Conservation (phyloP, 2,329 filamentous ascomycete species). For the Claviceps pusilla region DNA sequence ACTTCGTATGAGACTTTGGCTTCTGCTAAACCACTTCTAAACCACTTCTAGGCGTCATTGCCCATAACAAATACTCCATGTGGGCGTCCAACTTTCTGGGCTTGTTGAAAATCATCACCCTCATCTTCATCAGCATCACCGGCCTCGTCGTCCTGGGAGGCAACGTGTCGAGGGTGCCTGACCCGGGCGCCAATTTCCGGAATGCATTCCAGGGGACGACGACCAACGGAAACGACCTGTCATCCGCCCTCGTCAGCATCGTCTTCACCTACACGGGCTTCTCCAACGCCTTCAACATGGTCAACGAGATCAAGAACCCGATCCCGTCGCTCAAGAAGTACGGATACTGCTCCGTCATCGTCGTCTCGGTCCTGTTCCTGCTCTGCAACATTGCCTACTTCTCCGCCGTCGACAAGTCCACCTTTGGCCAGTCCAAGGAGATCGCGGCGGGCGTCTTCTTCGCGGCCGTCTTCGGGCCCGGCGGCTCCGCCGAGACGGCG, state of each 20-base stretch:
- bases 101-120: constrained; percentile 42
- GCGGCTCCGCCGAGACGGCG: constrained; percentile 30
- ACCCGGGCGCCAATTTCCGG: constrained; percentile 21
- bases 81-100: constrained; percentile 42
- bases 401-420: constrained; percentile 24
- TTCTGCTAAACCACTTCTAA: not conserved
- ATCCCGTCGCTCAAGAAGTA: constrained; percentile 36
- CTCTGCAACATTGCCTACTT: constrained; percentile 48
- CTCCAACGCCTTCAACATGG: constrained; percentile 45
- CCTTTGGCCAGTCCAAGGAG: constrained; percentile 18
- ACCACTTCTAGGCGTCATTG: constrained; percentile 20
- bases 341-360: constrained; percentile 32
- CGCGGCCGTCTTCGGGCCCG: constrained; percentile 37
- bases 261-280: constrained; percentile 44
- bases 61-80: constrained; percentile 43
- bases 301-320: constrained; percentile 34
- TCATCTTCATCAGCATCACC: constrained; percentile 47
- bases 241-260: constrained; percentile 40
- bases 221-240: constrained; percentile 21
- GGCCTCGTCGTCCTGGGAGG: constrained; percentile 44
- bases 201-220: constrained; percentile 22
- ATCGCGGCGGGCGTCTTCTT: constrained; percentile 46
- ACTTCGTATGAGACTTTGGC: too few species aligned
- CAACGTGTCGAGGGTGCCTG: constrained; percentile 15
- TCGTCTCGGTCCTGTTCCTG: constrained; percentile 40